phyloP scores from a whole-genome alignment of 371 early-diverging fungal species.

The Sporodiniella umbellata region DNA sequence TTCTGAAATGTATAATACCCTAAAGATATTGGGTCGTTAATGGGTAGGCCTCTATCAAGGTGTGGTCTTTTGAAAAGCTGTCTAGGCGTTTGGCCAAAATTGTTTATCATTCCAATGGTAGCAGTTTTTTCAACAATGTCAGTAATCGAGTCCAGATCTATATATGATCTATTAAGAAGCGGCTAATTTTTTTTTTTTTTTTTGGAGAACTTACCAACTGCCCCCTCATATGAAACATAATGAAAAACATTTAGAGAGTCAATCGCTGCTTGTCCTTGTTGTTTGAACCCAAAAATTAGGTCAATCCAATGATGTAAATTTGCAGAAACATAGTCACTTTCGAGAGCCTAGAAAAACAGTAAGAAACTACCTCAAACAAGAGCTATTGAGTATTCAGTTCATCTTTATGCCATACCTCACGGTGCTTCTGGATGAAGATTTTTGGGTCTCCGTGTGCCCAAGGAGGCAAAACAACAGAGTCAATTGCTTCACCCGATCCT shows the following conservation, averaged over 20 bases:
- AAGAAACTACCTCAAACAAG: not conserved
- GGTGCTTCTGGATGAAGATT: slow-evolving; percentile 84
- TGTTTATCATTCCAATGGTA: slow-evolving; percentile 89
- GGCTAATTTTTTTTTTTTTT: not conserved
- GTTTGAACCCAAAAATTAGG: slow-evolving; percentile 88
- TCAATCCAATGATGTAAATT: slow-evolving; percentile 91
- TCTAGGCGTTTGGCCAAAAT: slow-evolving; percentile 94
- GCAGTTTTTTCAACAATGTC: slow-evolving; percentile 89
- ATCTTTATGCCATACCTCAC: slow-evolving; percentile 47
- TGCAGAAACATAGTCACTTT: slow-evolving; percentile 85
- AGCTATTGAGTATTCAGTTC: not conserved
- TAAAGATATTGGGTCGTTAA: slow-evolving; percentile 31
- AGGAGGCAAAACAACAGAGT: slow-evolving; percentile 76
- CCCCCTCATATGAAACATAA: slow-evolving; percentile 90
- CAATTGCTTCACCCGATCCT: slow-evolving; percentile 71
- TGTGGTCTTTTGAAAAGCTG: slow-evolving; percentile 84
- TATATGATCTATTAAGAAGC: not conserved
- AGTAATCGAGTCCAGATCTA: slow-evolving; percentile 77
- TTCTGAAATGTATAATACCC: slow-evolving; percentile 49
- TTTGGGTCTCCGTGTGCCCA: slow-evolving; percentile 87
- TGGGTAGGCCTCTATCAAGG: slow-evolving; percentile 44
- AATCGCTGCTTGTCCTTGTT: slow-evolving; percentile 78
- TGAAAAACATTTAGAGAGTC: slow-evolving; percentile 88
- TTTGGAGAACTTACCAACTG: slow-evolving; percentile 52
- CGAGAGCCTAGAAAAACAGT: slow-evolving; percentile 62